These are phyloP conservation scores for Phytophthora vignae DNA, from an alignment of 352 stramenopile species.

Conservation along the genomic window DNA sequence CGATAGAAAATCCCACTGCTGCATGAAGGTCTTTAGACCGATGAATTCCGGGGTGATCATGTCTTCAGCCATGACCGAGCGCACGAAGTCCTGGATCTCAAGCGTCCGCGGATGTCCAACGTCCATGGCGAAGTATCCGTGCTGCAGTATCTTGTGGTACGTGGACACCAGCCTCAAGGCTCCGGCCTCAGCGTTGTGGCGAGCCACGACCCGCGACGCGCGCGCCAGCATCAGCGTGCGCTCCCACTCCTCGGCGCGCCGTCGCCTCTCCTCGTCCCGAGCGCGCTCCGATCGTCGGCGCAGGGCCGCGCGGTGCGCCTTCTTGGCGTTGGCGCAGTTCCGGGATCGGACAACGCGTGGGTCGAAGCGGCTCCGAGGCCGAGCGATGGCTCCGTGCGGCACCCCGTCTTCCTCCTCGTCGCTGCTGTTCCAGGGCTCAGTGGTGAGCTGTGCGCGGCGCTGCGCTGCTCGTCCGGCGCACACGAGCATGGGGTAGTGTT, in stretches of 20 bases:
- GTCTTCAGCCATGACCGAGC: slow-evolving; percentile 29
- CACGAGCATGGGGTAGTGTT: slow-evolving; percentile 2
- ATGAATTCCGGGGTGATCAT: slow-evolving; percentile 47
- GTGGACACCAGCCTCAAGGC: slow-evolving; percentile 42
- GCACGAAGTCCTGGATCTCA: slow-evolving; percentile 37
- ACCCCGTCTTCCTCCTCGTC: slow-evolving; percentile 6
- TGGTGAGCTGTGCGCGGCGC: slow-evolving; percentile 1
- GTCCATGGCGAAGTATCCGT: slow-evolving; percentile 25
- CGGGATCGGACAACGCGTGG: slow-evolving; percentile 6
- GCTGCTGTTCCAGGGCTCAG: slow-evolving; percentile 7
- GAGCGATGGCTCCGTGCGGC: background rate
- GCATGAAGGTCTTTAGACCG: slow-evolving; percentile 41
- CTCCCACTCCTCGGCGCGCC: slow-evolving; percentile 7
- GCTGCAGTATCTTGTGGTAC: slow-evolving; percentile 46
- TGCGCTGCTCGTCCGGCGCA: slow-evolving; percentile 7
- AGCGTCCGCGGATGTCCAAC: background rate
- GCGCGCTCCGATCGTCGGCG: background rate
- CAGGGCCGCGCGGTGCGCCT: slow-evolving; percentile 7
- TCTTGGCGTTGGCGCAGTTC: slow-evolving; percentile 12
- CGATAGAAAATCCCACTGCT: slow-evolving; percentile 56
- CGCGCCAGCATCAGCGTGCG: slow-evolving; percentile 9
- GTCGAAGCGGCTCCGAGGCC: slow-evolving; percentile 8
- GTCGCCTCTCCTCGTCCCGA: slow-evolving; percentile 5
- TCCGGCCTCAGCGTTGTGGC: slow-evolving; percentile 38
- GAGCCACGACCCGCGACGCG: slow-evolving; percentile 6